Conservation (phyloP, 192 early-diverging fungal species). For the Entrophospora sp. region DNA sequence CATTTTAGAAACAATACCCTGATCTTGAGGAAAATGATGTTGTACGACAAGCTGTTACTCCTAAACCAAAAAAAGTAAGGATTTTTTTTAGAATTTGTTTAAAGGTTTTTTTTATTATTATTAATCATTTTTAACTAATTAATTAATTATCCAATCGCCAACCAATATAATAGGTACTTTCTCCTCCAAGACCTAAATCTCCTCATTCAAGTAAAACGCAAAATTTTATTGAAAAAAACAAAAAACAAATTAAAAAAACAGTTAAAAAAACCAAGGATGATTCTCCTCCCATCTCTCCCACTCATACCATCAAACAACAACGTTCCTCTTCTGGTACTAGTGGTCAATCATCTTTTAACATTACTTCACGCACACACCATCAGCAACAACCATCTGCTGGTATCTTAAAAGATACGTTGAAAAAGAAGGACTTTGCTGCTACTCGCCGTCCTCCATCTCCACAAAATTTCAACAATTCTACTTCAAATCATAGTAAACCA, state of each 20-base stretch:
- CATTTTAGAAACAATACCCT: too few species aligned
- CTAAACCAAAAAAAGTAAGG: too few species aligned
- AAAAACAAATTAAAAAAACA: not conserved
- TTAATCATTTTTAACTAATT: not conserved
- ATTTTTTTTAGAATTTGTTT: too few species aligned
- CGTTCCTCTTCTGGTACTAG: not conserved
- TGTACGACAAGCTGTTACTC: too few species aligned
- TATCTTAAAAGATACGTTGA: not conserved
- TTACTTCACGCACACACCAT: too few species aligned
- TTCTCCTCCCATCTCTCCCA: conserved; percentile 1
- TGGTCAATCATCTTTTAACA: not conserved
- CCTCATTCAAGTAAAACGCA: not conserved
- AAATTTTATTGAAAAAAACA: not conserved
- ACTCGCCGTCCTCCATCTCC: not conserved
- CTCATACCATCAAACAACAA: not conserved
- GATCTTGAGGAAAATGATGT: too few species aligned
- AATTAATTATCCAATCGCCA: too few species aligned
- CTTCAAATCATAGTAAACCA: not conserved
- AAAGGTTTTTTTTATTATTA: not conserved
- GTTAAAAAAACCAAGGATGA: not conserved
- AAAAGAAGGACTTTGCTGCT: not conserved
- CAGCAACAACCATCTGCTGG: not conserved
- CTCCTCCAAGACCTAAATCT: not conserved
- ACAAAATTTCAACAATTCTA: not conserved
- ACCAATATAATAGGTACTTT: not conserved